Evolutionary conservation across 2,329 filamentous ascomycete genomes (phyloP), one percentile per base, ranked within the genome.

Genomic region (Ceratocystis huliohia): DNA sequence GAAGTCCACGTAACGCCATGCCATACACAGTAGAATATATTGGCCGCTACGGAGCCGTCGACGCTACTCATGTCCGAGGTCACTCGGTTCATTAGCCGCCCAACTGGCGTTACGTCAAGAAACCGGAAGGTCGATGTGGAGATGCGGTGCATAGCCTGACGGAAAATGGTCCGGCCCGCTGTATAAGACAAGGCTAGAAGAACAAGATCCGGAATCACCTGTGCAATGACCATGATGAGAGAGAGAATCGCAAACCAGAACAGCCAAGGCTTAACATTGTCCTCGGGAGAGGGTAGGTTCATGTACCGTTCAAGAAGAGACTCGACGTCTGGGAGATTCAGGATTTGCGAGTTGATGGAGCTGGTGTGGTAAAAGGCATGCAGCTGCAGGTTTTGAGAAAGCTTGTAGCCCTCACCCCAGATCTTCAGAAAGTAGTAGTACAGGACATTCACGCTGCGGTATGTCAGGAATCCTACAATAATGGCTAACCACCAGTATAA

Each of bases 1-100:
- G 88, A 83, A 0, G 84, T 69, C 82, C 91, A 93, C 1, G 84
- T 83, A 53, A 96, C 85, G 2, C 82, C 75, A 67, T 86, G 82
- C 75, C 86, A 90, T 0, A 86, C 85, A 10, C 92, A 88, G 0
- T 81, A 75, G 69, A 89, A 85, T 62, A 96, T 84, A 13, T 90
- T 86, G 8, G 80, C 77, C 61, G 89, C 88, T 71, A 96, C 88
- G n/a, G 88, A 87, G 0, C 91, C 91, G 72, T 96, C 92, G 0
- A 96, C 83, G 63, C 90, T 92, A 33, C 88, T 89, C 76, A 96
- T 94, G 72, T 96, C 91, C 1, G 89, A 90, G 0, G 91, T 96
- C 68, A 96, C 80, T 6, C 92, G 84, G 74, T 96, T 96, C 89
- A 96, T 96, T 69, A 96, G 78, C 61, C 92, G 84, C 0, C 92